Evolutionary conservation across 1,139 yeast species (phyloP), one percentile per base, ranked within the genome.

Genomic region (Pichia sp.): DNA sequence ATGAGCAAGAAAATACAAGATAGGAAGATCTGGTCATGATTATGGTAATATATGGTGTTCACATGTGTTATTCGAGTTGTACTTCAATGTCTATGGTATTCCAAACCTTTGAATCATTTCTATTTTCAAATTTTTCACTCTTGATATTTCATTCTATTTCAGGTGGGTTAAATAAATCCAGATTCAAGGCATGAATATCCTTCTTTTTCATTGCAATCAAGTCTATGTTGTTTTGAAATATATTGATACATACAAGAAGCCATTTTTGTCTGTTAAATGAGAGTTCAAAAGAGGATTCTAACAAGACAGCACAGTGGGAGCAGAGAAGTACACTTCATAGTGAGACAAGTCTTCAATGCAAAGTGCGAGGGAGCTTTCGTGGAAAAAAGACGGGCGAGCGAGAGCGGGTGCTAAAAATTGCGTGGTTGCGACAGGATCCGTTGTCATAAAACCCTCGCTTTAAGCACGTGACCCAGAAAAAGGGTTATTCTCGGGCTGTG

Each of bases 391-490:
- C 14, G 4, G 14, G 31, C 31, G 31, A 28, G 31, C n/a, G 31
- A 28, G n/a, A 12, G 14, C 11, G n/a, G 14, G 11, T 28, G 2
- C 14, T 5, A 28, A 10, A 28, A 8, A 20, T 15, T 42, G 45
- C 38, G 45, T 42, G 40, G 22, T 33, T 31, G 30, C 51, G 48
- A 48, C 51, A 52, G 15, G 22, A 38, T 33, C 3, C 15, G 22
- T 20, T 47, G 51, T 41, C 24, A 45, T 45, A 44, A 49, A 47
- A 24, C 45, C 51, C 47, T 36, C 2, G 38, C 44, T 27, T 19
- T 15, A 24, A 9, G 46, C 53, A 51, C 53, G 46, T 50, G 53
- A 50, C 42, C n/a, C 19, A 38, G 14, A 21, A 28, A 15, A 14
- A 27, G 40, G 28, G n/a, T 31, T 39, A 20, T 35, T 7, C 4